Percentiles rank a stretch among this genome's conserved stretches.
These are phyloP conservation scores for Rehmannia glutinosa DNA, from an alignment of 257 asterid genomes.

Conservation along the genomic window DNA sequence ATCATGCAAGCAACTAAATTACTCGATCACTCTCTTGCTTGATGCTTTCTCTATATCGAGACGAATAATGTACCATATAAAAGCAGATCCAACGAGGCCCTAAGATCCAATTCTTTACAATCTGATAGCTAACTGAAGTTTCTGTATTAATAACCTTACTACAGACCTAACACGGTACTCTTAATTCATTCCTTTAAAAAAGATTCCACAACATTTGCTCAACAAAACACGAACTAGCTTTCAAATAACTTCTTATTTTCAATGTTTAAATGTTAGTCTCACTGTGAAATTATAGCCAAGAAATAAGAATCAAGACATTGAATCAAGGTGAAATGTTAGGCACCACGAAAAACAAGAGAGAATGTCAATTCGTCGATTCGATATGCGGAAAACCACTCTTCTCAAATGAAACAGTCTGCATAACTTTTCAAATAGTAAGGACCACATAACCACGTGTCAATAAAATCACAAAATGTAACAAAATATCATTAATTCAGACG, in stretches of 20 bases:
- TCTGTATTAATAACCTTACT: not conserved
- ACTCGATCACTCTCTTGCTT: too few relatives aligned
- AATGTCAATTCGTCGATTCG: too few relatives aligned
- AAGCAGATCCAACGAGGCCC: too few relatives aligned
- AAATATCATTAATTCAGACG: not conserved
- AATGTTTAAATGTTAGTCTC: not conserved
- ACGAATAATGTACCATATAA: too few relatives aligned
- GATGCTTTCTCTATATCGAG: too few relatives aligned
- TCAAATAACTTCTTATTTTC: not conserved
- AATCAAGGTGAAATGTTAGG: not conserved
- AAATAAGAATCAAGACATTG: not conserved
- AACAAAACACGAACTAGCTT: not conserved
- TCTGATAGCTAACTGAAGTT: too few relatives aligned
- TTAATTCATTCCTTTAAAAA: too few relatives aligned
- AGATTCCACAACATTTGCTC: not conserved
- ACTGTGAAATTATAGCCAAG: not conserved
- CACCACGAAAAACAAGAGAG: not conserved
- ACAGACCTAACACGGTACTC: not conserved
- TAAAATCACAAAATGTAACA: not conserved
- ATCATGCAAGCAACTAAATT: too few relatives aligned
- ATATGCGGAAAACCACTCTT: not conserved
- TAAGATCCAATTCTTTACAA: too few relatives aligned
- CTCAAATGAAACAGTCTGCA: too few relatives aligned
- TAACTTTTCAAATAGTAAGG: too few relatives aligned
- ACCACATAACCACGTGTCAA: not conserved